Evolutionary conservation across 345 rosid genomes (phyloP).

Genomic region (Populus nigra): DNA sequence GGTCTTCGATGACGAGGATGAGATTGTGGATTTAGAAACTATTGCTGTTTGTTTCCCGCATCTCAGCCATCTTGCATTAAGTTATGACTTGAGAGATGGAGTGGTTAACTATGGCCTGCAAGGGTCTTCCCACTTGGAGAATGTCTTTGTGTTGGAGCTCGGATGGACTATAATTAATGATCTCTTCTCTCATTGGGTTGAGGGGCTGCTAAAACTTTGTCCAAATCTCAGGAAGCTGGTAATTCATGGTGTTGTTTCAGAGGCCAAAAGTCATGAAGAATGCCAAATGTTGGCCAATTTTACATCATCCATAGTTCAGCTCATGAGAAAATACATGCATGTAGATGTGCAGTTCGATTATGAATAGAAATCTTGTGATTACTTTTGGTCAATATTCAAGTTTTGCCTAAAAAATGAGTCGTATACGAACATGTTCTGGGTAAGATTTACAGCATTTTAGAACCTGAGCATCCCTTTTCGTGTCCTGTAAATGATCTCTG

Average conservation of each 20-base stretch:
- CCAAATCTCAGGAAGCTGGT: slow-evolving; percentile 64
- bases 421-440: slow-evolving; percentile 16
- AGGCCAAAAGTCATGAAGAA: slow-evolving; percentile 59
- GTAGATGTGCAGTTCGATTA: slow-evolving; percentile 74
- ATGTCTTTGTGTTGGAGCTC: slow-evolving; percentile 64
- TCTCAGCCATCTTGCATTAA: slow-evolving; percentile 64
- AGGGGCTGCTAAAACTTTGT: slow-evolving; percentile 61
- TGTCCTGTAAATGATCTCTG: slow-evolving; percentile 15
- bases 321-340: slow-evolving; percentile 71
- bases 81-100: slow-evolving; percentile 64
- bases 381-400: slow-evolving; percentile 14
- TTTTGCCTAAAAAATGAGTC: slow-evolving; percentile 16
- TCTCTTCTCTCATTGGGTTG: slow-evolving; percentile 61
- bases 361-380: slow-evolving; percentile 32
- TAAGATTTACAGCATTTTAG: slow-evolving; percentile 6
- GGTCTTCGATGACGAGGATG: slow-evolving; percentile 48
- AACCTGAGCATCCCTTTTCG: slow-evolving; percentile 3
- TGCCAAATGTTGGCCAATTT: slow-evolving; percentile 64
- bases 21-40: slow-evolving; percentile 61
- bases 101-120: slow-evolving; percentile 54
- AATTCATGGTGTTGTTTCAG: slow-evolving; percentile 66
- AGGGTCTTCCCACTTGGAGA: slow-evolving; percentile 52
- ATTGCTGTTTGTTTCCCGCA: slow-evolving; percentile 64
- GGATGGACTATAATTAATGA: slow-evolving; percentile 69
- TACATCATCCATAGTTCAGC: slow-evolving; percentile 64